These are phyloP conservation scores for Cyclostephanos tholiformis DNA, from an alignment of 108 stramenopile genomes.

Conservation along the genomic window DNA sequence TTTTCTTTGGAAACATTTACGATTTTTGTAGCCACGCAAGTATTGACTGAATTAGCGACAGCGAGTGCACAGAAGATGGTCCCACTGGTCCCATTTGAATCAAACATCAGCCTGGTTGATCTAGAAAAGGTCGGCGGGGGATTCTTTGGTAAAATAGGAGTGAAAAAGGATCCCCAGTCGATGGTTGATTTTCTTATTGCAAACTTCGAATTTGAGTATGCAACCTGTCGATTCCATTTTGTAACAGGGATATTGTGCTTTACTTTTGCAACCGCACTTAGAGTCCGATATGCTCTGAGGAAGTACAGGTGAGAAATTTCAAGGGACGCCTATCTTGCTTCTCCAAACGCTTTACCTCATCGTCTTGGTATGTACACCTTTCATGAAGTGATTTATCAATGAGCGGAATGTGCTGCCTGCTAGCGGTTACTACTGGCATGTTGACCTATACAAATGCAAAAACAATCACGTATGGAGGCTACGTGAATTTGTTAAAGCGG, in stretches of 20 bases:
- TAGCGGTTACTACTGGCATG: slow-evolving; percentile 40
- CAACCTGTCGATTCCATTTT: slow-evolving; percentile 41
- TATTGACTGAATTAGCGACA: slow-evolving; percentile 42
- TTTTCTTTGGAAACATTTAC: slow-evolving; percentile 47
- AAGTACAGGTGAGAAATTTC: slow-evolving; percentile 35
- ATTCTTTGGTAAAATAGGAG: slow-evolving; percentile 26
- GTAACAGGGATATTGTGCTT: slow-evolving; percentile 46
- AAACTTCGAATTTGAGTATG: slow-evolving; percentile 50
- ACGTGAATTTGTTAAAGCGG: slow-evolving; percentile 32
- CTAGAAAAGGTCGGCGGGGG: slow-evolving; percentile 26
- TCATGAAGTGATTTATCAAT: slow-evolving; percentile 33
- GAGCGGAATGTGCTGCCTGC: slow-evolving; percentile 47
- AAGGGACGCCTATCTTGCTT: background rate
- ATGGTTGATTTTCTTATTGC: slow-evolving; percentile 46
- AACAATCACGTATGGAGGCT: slow-evolving; percentile 47
- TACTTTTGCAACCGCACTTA: slow-evolving; percentile 40
- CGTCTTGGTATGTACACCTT: background rate
- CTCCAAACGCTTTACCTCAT: background rate
- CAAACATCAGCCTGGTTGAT: slow-evolving; percentile 14
- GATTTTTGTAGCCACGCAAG: slow-evolving; percentile 47
- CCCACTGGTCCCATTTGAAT: slow-evolving; percentile 9
- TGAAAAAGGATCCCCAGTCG: slow-evolving; percentile 22
- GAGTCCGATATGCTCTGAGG: slow-evolving; percentile 45
- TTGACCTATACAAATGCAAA: slow-evolving; percentile 42
- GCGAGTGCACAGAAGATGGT: slow-evolving; percentile 18